phyloP scores from a whole-genome alignment of 1,284 basidiomycete genomes.

The Peniophora sp. region DNA sequence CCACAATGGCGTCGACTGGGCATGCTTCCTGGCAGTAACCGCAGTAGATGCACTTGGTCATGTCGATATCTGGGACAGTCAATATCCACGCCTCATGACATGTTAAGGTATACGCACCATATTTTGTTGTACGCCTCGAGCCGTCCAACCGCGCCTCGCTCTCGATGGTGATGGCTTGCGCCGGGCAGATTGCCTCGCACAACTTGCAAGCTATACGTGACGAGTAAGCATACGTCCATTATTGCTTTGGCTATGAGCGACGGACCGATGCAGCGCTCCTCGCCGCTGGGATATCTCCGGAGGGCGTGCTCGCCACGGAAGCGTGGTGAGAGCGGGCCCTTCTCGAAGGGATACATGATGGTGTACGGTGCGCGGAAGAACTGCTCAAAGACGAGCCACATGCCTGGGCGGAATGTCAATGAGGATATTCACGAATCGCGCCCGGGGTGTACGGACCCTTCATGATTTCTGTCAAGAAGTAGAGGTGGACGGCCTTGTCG shows the following conservation, averaged over 20 bases:
- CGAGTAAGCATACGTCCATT: slow-evolving; percentile 4
- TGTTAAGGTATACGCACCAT: slow-evolving; percentile 45
- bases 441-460: slow-evolving; percentile 57
- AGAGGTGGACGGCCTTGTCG: slow-evolving; percentile 93
- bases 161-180: slow-evolving; percentile 99
- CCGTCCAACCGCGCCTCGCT: slow-evolving; percentile 95
- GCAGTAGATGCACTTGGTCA: slow-evolving; percentile 96
- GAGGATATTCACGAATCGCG: slow-evolving; percentile 1
- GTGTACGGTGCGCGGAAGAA: slow-evolving; percentile 98
- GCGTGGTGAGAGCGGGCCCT: slow-evolving; percentile 94
- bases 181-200: slow-evolving; percentile 98
- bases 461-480: slow-evolving; percentile 99
- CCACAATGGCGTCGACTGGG: slow-evolving; percentile 98
- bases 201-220: slow-evolving; percentile 83
- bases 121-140: slow-evolving; percentile 94
- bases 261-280: slow-evolving; percentile 97
- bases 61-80: slow-evolving; percentile 76
- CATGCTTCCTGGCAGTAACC: slow-evolving; percentile 99
- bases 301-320: slow-evolving; percentile 99
- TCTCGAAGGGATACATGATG: slow-evolving; percentile 98
- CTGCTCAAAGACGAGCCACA: slow-evolving; percentile 99
- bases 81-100: slow-evolving; percentile 3
- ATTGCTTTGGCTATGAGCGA: slow-evolving; percentile 12
- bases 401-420: slow-evolving; percentile 47
- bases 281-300: slow-evolving; percentile 94